Base-by-base conservation (phyloP, 257 asterid genomes). In the Lantana camara region DNA sequence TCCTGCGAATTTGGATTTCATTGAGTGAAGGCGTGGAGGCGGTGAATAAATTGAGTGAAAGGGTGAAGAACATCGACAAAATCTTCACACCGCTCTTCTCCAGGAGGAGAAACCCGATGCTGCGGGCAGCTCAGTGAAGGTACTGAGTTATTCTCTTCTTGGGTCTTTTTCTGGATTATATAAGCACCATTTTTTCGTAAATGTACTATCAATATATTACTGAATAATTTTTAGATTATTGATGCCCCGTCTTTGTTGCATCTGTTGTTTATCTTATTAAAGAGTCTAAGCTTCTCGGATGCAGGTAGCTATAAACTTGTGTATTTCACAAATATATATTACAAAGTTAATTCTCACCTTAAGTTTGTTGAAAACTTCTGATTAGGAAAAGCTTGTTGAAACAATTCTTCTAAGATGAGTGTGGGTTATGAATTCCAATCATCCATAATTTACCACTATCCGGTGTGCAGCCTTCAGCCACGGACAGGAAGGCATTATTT, bases 51-150 rank as follows among this genome's bases (percentile, higher is more conserved):
- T 80, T 94, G 61, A 88, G 96, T 74, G 99, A 94, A 79, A 85
- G 99, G 75, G 99, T 90, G 53, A 94, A 94, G 70, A 90, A 82
- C 68, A 94, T 94, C 7, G 99, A 90, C 82, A 90, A 94, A 81
- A 94, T 88, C 81, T 94, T 94, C 73, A 94, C 42, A 83, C 56
- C 15, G 99, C 99, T 13, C 90, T 94, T 38, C 97, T 97, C 51
- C 85, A 90, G 15, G 96, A 94, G 62, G 99, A 86, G 80, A 84
- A 85, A 70, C 72, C 96, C 11, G 88, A 82, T 56, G 70, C 72
- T 32, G 40, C 72, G 41, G 67, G 49, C 24, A 79, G 80, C 70
- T 73, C 29, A 73, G 72, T 66, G 99, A 90, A 81, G 84, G 99
- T 94, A 80, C n/a, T 48, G 76, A 13, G 21, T 62, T 53, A 27